Evolutionary conservation across 2,329 filamentous ascomycete species (phyloP), one percentile per base, ranked within the genome.

Genomic region (Didymella arachidicola): DNA sequence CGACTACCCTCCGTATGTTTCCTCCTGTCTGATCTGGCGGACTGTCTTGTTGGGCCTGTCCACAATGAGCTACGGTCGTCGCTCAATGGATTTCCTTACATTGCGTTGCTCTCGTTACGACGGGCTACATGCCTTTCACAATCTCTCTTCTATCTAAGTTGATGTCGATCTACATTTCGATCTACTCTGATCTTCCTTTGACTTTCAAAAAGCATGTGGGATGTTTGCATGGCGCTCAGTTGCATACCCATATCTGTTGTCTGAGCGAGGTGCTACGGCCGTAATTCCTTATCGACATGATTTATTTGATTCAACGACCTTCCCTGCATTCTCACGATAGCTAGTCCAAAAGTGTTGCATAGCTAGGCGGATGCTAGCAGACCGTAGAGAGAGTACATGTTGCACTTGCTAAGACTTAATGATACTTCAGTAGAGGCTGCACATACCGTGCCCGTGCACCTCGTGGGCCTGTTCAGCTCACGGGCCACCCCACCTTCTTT

Each of bases 51-150:
- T 62, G 64, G 60, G 48, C 57, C 61, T 68, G 54, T 68, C 65
- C 57, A 65, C 65, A 53, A 50, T 43, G 64, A 57, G 65, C 59
- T 55, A 59, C 61, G 54, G 46, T 62, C 47, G 56, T 61, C 52
- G 57, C 65, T 64, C 50, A 70, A 70, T 70, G 65, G 67, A 70
- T 70, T 65, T 70, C 67, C 64, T 70, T 65, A 43, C 51, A 55
- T 49, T 57, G 57, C 57, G 46, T 63, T 57, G 55, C 53, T 63
- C 43, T 54, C 52, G 39, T 56, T 61, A 47, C 47, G 48, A 50
- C 36, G 25, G 50, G 49, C 48, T 18, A 26, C 10, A 32, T 45
- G 49, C 49, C 56, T 49, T 39, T 58, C 44, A 58, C 39, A 7
- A 58, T 58, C 44, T 58, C 42, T 53, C 49, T 44, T 53, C 53